A percentile compares a stretch with the other conserved stretches of the same genome.
Conservation (phyloP, 1,139 yeast species). For the Hyphopichia pseudoburtonii region DNA sequence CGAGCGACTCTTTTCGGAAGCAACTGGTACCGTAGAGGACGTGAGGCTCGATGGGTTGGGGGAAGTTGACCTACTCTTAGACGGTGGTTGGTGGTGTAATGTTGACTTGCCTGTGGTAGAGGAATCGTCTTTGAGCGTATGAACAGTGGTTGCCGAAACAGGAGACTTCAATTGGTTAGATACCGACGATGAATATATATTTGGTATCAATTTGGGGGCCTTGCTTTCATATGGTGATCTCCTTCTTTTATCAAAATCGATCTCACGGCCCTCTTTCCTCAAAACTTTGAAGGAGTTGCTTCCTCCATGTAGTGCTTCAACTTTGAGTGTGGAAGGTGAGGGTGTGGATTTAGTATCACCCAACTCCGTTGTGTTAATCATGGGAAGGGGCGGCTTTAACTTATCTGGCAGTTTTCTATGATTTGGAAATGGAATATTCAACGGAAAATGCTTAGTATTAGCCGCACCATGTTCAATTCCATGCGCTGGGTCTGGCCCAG, state of each 20-base stretch:
- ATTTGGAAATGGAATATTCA: constrained; percentile 22
- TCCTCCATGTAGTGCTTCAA: constrained; percentile 2
- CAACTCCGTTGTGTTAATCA: constrained; percentile 26
- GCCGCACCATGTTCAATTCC: no score
- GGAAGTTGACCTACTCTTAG: not conserved
- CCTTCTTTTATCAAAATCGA: constrained; percentile 79
- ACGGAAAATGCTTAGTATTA: constrained; percentile 16
- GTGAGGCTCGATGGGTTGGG: constrained; percentile 2
- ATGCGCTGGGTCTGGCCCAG: no score
- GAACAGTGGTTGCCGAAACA: constrained; percentile 38
- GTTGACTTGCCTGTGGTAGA: not conserved
- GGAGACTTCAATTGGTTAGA: constrained; percentile 36
- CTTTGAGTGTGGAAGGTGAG: constrained; percentile 7
- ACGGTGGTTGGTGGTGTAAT: not conserved
- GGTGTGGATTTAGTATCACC: constrained; percentile 10
- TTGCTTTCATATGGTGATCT: constrained; percentile 66
- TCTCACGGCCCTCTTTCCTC: constrained; percentile 64
- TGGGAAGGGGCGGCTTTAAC: constrained; percentile 24
- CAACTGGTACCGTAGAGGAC: no score
- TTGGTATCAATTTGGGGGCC: constrained; percentile 44
- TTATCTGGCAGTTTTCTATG: constrained; percentile 13
- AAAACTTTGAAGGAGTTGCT: constrained; percentile 61
- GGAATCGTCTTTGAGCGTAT: constrained; percentile 29
- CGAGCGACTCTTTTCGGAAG: constrained; percentile 14
- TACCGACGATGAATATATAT: constrained; percentile 44